These are phyloP conservation scores for Plicaturopsis crispa DNA, from an alignment of 768 basidiomycete genomes.

Conservation along the genomic window DNA sequence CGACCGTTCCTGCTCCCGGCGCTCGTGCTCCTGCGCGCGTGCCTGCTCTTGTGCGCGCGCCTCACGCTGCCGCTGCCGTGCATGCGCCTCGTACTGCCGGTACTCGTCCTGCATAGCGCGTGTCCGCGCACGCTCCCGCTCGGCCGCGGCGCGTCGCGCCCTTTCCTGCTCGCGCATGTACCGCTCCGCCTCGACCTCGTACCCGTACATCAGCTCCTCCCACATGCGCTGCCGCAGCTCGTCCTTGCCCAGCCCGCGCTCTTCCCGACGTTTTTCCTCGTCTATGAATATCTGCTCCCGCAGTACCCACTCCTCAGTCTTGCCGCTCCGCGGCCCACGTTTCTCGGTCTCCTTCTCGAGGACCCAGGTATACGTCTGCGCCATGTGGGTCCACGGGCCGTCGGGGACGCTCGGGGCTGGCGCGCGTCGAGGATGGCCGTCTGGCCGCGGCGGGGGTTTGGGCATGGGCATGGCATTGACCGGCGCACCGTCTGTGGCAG, in stretches of 20 bases:
- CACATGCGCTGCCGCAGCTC: slow-evolving; percentile 31
- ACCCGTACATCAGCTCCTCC: slow-evolving; percentile 46
- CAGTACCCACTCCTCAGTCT: slow-evolving; percentile 59
- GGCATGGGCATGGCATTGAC: slow-evolving; percentile 36
- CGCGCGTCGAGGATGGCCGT: background rate
- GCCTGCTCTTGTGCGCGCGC: slow-evolving; percentile 41
- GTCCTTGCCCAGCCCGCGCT: slow-evolving; percentile 19
- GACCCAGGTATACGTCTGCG: slow-evolving; percentile 30
- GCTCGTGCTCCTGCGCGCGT: slow-evolving; percentile 35
- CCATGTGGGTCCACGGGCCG: slow-evolving; percentile 19
- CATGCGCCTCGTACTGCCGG: slow-evolving; percentile 42
- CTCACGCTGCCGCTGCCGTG: slow-evolving; percentile 42
- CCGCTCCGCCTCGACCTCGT: slow-evolving; percentile 41
- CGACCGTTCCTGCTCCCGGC: slow-evolving; percentile 30
- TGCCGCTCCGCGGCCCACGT: slow-evolving; percentile 35
- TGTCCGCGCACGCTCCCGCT: slow-evolving; percentile 37
- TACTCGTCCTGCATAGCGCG: slow-evolving; percentile 48
- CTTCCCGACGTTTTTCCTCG: slow-evolving; percentile 21
- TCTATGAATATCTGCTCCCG: slow-evolving; percentile 43
- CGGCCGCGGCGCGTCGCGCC: slow-evolving; percentile 32
- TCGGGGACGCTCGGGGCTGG: background rate
- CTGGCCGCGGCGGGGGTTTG: background rate
- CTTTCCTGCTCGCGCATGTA: slow-evolving; percentile 48
- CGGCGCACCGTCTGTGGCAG: slow-evolving; percentile 28
- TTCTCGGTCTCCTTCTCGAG: slow-evolving; percentile 43